Conservation (phyloP, 768 basidiomycete species). For the Lactifluus rugatus region DNA sequence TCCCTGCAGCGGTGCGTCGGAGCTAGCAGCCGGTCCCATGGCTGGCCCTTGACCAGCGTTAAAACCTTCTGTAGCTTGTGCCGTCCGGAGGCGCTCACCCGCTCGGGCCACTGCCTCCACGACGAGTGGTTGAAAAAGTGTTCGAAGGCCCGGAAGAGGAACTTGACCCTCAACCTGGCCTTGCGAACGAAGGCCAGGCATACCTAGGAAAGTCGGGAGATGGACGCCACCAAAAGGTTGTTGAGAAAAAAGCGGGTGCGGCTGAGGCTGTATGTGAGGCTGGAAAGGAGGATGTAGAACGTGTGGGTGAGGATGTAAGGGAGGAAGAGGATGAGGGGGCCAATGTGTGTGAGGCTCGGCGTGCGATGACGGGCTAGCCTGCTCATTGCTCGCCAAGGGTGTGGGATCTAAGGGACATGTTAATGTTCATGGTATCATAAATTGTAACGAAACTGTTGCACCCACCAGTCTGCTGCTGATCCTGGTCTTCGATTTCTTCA, state of each 20-base stretch:
- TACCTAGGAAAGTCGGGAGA: constrained; percentile 4
- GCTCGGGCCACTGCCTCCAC: constrained; percentile 13
- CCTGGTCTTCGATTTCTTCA: constrained; percentile 13
- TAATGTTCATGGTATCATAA: neutral
- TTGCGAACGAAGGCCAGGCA: constrained; percentile 14
- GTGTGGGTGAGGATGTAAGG: neutral
- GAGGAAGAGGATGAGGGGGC: neutral
- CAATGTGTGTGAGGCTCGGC: neutral
- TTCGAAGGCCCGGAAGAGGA: constrained; percentile 17
- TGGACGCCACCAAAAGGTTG: neutral
- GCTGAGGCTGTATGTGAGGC: neutral
- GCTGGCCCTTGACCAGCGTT: neutral
- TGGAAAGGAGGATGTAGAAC: neutral
- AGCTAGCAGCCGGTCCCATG: neutral
- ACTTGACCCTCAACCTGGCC: constrained; percentile 14
- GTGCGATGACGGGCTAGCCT: neutral
- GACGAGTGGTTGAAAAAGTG: constrained; percentile 15
- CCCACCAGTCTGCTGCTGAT: constrained; percentile 5
- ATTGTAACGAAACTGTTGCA: neutral
- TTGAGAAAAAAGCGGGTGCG: neutral
- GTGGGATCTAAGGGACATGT: neutral
- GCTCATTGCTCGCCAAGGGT: neutral
- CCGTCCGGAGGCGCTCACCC: constrained; percentile 5
- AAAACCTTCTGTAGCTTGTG: neutral
- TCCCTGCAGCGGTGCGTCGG: neutral